Base-by-base conservation (phyloP, 2,329 filamentous ascomycete genomes). In the Albophoma yamanashiensis region DNA sequence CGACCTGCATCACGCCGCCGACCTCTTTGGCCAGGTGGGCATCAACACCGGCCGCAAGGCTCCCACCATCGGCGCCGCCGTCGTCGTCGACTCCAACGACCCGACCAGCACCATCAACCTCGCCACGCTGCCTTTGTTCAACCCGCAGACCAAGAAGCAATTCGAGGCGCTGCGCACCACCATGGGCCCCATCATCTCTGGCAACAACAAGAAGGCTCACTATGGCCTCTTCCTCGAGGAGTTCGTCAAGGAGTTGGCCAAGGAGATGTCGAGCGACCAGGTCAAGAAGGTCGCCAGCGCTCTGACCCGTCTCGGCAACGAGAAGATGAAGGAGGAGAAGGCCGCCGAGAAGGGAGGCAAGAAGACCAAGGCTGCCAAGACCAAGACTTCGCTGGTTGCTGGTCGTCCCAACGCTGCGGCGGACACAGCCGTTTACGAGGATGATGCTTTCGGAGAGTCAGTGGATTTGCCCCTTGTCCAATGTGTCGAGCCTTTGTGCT, bases 281-380 rank as follows among this genome's bases (percentile, higher is more conserved):
- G 92, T 97, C 77, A 97, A 97, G 84, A 97, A 97, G 82, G 85
- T 96, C 65, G 85, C 91, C 15, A 95, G 89, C 74, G 83, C 84
- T 6, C 77, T 99, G 69, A 96, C 92, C n/a, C 88, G 92, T 6
- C 82, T 96, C 60, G 84, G 91, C 72, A 99, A 99, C 73, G 94
- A 97, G 84, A 97, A 96, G 83, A 88, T 97, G 88, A 95, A 92
- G 80, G 92, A 97, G 75, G 94, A 99, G 83, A 97, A 97, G 83
- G 87, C 88, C 4, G 85, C 90, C 4, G 91, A 96, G 65, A 97
- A 96, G 82, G 87, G 90, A 59, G 90, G 88, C 69, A 99, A 97
- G 89, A 99, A 97, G 86, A 86, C 82, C 67, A 97, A 97, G 84
- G 92, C 92, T 5, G 89, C 91, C 63, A 97, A 97, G 86, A 96